phyloP scores from a whole-genome alignment of 2,329 filamentous ascomycete genomes.

The Claviceps monticola region DNA sequence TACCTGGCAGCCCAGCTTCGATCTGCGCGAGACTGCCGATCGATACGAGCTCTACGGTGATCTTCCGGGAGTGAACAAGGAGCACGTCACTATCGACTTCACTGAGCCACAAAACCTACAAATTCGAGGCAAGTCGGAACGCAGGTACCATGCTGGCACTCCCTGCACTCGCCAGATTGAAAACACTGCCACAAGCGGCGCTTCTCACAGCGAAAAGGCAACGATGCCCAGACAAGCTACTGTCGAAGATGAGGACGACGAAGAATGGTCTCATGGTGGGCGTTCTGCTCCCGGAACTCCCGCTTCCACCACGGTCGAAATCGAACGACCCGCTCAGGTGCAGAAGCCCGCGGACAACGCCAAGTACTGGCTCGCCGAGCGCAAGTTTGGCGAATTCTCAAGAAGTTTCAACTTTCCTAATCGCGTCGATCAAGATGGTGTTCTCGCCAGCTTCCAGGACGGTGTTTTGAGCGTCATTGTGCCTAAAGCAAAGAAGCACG shows the following conservation, averaged over 20 bases:
- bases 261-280: conserved; percentile 12
- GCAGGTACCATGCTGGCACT: conserved; percentile 43
- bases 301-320: conserved; percentile 8
- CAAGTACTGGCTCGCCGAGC: conserved; percentile 61
- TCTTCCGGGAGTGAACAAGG: conserved; percentile 60
- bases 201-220: conserved; percentile 25
- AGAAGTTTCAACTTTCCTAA: conserved; percentile 55
- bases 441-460: conserved; percentile 49
- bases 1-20: conserved; percentile 64
- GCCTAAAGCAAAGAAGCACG: conserved; percentile 51
- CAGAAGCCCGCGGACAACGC: conserved; percentile 25
- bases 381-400: conserved; percentile 51
- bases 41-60: conserved; percentile 69
- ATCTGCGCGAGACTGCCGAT: conserved; percentile 55
- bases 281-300: conserved; percentile 4
- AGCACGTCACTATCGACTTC: conserved; percentile 66
- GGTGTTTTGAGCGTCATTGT: conserved; percentile 51
- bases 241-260: conserved; percentile 47
- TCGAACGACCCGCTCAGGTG: conserved; percentile 11
- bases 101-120: conserved; percentile 60
- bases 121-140: conserved; percentile 56
- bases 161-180: conserved; percentile 34
- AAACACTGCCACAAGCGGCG: conserved; percentile 22
- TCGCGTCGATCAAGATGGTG: conserved; percentile 46
- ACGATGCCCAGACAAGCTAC: conserved; percentile 40